Conservation (phyloP, 306 rosid genomes). For the Vigna reflexopilosa region DNA sequence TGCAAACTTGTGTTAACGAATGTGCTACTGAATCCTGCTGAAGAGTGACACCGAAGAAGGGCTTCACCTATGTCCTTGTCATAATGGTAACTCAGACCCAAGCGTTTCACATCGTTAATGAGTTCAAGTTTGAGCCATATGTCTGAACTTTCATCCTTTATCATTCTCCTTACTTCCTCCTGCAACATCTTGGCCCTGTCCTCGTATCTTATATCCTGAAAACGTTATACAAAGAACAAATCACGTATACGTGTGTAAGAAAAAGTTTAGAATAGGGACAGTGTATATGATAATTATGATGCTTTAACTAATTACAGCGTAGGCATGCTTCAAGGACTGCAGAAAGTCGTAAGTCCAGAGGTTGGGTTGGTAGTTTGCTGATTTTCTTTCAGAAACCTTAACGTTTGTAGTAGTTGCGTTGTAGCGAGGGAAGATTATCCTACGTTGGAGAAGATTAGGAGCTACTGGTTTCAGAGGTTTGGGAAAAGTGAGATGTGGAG, state of each 20-base stretch:
- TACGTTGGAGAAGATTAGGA: background rate
- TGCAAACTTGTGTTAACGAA: constrained; percentile 25
- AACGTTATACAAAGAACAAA: background rate
- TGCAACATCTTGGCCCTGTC: constrained; percentile 22
- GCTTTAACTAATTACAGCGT: constrained; percentile 34
- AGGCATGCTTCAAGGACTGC: constrained; percentile 53
- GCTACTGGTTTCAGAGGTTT: constrained; percentile 15
- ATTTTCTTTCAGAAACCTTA: constrained; percentile 38
- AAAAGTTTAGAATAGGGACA: background rate
- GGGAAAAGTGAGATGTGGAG: background rate
- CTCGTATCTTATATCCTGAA: constrained; percentile 35
- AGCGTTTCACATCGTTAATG: constrained; percentile 47
- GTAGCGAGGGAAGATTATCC: constrained; percentile 18
- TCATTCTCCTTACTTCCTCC: constrained; percentile 54
- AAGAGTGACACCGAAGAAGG: constrained; percentile 34
- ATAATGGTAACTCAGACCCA: constrained; percentile 50
- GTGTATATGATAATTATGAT: background rate
- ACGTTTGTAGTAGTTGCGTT: background rate
- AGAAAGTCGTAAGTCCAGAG: constrained; percentile 57
- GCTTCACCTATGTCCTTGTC: constrained; percentile 48
- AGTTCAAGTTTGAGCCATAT: constrained; percentile 42
- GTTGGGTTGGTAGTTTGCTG: constrained; percentile 59
- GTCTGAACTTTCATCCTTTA: constrained; percentile 34
- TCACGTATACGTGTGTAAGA: background rate
- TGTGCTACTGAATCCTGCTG: background rate